Percentiles rank a stretch among this genome's conserved stretches.
phyloP scores from a whole-genome alignment of 2,329 filamentous ascomycete species.

The Microcera coccophila region DNA sequence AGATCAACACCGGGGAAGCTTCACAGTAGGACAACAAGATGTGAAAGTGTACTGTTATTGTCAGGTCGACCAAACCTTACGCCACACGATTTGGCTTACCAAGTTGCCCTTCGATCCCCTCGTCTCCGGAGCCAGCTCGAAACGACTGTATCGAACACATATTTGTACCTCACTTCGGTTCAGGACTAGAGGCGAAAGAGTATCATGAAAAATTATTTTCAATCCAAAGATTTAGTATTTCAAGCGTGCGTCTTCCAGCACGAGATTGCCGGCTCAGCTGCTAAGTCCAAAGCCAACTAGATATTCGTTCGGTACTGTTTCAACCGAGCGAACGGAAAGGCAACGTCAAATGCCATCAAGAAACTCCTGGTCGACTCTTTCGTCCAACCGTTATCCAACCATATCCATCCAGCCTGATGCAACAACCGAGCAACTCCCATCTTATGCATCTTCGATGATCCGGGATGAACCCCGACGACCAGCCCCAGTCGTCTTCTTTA shows the following conservation, averaged over 20 bases:
- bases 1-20: no score
- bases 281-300: slow-evolving; percentile 27
- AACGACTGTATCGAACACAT: no score
- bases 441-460: background rate
- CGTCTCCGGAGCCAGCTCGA: no score
- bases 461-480: background rate
- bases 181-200: background rate
- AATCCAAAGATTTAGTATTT: background rate
- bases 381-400: background rate
- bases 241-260: slow-evolving; percentile 27
- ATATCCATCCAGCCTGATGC: background rate
- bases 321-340: slow-evolving; percentile 22
- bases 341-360: slow-evolving; percentile 20
- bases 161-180: no score
- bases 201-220: background rate
- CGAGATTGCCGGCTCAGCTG: slow-evolving; percentile 26
- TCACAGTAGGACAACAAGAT: no score
- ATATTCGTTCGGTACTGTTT: slow-evolving; percentile 26
- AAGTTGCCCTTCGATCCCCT: no score
- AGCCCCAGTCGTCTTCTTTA: slow-evolving; percentile 5
- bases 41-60: no score
- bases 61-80: no score
- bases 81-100: no score
- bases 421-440: background rate
- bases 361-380: background rate